These are phyloP conservation scores for Acacia acuminata DNA, from an alignment of 306 rosid species.

Conservation along the genomic window DNA sequence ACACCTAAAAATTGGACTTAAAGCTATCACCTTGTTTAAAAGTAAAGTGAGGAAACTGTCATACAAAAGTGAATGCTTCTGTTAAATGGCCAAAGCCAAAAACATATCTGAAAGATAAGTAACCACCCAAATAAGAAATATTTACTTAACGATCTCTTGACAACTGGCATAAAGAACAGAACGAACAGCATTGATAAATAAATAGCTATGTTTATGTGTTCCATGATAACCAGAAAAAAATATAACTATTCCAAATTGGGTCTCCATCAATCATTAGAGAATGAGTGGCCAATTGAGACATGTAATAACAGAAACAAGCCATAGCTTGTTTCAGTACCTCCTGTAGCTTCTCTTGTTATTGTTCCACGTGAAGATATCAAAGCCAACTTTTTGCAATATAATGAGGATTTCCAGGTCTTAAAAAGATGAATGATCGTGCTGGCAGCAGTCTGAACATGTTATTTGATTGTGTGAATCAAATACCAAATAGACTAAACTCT, in stretches of 20 bases:
- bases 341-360: conserved; percentile 3
- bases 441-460: conserved; percentile 43
- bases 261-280: neutral
- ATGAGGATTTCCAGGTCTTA: conserved; percentile 12
- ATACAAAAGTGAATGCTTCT: neutral
- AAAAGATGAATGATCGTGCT: conserved; percentile 31
- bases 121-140: neutral
- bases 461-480: conserved; percentile 3
- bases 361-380: conserved; percentile 25
- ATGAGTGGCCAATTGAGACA: neutral
- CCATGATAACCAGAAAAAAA: neutral
- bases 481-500: neutral
- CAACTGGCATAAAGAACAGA: neutral
- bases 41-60: neutral
- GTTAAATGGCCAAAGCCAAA: neutral
- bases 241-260: neutral
- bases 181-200: neutral
- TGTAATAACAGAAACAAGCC: neutral
- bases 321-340: conserved; percentile 34
- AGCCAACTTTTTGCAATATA: conserved; percentile 16
- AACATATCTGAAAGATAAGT: neutral
- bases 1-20: neutral
- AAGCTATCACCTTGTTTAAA: neutral
- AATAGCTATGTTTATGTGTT: neutral
- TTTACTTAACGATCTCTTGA: neutral